Percentiles rank a stretch among this genome's conserved stretches.
These are phyloP conservation scores for Clitoria ternatea DNA, from an alignment of 306 rosid genomes.

Conservation along the genomic window DNA sequence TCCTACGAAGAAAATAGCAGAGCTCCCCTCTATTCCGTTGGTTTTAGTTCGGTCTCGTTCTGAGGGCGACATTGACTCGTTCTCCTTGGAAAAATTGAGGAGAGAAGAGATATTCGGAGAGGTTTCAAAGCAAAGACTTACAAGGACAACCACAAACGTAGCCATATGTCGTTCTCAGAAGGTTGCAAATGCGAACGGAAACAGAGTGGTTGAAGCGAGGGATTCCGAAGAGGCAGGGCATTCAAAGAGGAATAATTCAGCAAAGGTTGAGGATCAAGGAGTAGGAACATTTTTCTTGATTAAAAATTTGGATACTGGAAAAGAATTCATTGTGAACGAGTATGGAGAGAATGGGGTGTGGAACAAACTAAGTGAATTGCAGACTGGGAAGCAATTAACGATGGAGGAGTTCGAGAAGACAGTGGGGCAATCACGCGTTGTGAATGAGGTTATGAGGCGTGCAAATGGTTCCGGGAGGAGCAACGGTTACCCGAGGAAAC, in stretches of 20 bases:
- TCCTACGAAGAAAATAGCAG: background rate
- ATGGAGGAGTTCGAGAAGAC: conserved; percentile 69
- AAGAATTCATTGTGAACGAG: conserved; percentile 65
- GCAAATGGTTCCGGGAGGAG: conserved; percentile 14
- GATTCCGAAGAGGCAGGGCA: background rate
- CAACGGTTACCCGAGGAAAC: conserved; percentile 24
- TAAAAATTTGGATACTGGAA: conserved; percentile 71
- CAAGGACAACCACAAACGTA: conserved; percentile 36
- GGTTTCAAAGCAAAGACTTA: conserved; percentile 52
- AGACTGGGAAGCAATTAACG: conserved; percentile 63
- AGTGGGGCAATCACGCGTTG: conserved; percentile 59
- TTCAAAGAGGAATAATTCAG: background rate
- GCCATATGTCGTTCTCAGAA: background rate
- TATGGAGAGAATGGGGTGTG: conserved; percentile 52
- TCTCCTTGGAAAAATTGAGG: conserved; percentile 30
- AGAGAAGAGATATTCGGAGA: conserved; percentile 39
- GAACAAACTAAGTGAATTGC: conserved; percentile 62
- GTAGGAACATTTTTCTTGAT: conserved; percentile 52
- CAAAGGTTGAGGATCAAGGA: conserved; percentile 2
- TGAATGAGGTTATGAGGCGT: conserved; percentile 66
- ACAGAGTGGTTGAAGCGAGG: conserved; percentile 13
- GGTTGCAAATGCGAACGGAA: background rate
- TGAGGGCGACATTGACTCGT: conserved; percentile 49
- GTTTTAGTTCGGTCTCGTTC: conserved; percentile 59
- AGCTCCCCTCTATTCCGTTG: conserved; percentile 17